phyloP scores from a whole-genome alignment of 139 green algal species.

The Chlorella sorokiniana region DNA sequence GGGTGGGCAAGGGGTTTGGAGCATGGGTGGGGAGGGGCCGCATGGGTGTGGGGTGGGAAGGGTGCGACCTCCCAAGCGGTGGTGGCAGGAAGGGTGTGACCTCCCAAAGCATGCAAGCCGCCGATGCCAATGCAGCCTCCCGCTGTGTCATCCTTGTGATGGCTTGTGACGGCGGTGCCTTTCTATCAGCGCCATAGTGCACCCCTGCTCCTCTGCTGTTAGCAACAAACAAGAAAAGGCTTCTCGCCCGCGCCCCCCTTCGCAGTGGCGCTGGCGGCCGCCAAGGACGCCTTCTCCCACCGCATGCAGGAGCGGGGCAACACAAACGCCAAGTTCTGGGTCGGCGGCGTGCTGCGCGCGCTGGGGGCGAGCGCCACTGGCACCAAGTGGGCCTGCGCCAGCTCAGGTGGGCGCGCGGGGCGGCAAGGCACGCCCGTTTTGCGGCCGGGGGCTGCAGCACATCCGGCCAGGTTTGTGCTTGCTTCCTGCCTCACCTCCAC shows the following conservation, averaged over 20 bases:
- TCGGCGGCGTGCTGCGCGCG: constrained; percentile 38
- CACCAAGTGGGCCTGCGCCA: constrained; percentile 76
- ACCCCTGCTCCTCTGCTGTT: neutral
- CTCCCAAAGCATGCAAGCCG: no score
- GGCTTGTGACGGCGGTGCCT: no score
- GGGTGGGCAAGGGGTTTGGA: neutral
- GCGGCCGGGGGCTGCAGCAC: neutral
- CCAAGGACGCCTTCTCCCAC: constrained; percentile 54
- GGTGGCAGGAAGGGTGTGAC: no score
- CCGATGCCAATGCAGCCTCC: no score
- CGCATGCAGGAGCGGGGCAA: constrained; percentile 75
- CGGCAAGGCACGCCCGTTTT: neutral
- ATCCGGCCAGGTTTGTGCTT: neutral
- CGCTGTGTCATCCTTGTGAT: no score
- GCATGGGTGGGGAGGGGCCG: neutral
- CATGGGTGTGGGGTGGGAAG: neutral
- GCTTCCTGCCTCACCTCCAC: neutral
- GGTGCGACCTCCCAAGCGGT: no score
- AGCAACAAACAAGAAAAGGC: no score
- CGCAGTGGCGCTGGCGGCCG: constrained; percentile 60
- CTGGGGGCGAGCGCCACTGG: constrained; percentile 55
- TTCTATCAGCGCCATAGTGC: neutral
- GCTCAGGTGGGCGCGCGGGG: constrained; percentile 57
- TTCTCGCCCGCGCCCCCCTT: neutral
- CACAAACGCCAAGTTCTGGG: constrained; percentile 79